Base-by-base conservation (phyloP, 129 eudicot species). In the Heracleum sosnowskyi region DNA sequence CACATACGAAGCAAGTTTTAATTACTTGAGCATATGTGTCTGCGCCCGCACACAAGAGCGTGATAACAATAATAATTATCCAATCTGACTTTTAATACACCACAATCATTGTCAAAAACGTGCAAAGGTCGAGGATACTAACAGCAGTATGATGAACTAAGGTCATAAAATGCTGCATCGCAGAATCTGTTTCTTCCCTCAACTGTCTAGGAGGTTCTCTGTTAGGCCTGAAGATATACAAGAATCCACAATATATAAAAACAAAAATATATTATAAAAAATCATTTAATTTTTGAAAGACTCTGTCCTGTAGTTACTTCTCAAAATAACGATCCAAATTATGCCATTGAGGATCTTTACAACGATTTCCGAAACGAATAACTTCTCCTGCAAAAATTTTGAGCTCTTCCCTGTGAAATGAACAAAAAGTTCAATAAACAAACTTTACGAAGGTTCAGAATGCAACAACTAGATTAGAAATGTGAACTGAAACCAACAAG, bases 301-400 rank as follows among this genome's bases (percentile, higher is more conserved):
- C 6, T 7, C 26, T 55, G 42, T 70, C 49, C 63, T 11, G 51
- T 72, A 72, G 66, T 87, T 91, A 93, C 98, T 91, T 93, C 84
- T 89, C 89, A 84, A 93, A 93, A 83, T 86, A 93, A 72, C 91
- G 95, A 73, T 93, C 97, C 92, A 93, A 83, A 85, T 93, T 88
- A 88, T 93, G 98, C 98, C 98, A 93, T 79, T 89, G 98, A 85
- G 98, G 90, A 86, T 93, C 98, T 91, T 89, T 91, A 91, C 98
- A 93, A 44, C 88, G 84, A 82, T 91, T 93, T 78, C 98, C 98
- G 83, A 93, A 93, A 57, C 98, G 97, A 78, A 93, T 79, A 66
- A 93, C 93, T 85, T 93, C 98, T 49, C 88, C 90, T 1, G 90
- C 64, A 78, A 93, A 93, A 37, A 91, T 41, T 81, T 84, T 86